Evolutionary conservation across 2,329 filamentous ascomycete genomes (phyloP), one percentile per base, ranked within the genome.

Genomic region (Tetracladium maxilliforme): DNA sequence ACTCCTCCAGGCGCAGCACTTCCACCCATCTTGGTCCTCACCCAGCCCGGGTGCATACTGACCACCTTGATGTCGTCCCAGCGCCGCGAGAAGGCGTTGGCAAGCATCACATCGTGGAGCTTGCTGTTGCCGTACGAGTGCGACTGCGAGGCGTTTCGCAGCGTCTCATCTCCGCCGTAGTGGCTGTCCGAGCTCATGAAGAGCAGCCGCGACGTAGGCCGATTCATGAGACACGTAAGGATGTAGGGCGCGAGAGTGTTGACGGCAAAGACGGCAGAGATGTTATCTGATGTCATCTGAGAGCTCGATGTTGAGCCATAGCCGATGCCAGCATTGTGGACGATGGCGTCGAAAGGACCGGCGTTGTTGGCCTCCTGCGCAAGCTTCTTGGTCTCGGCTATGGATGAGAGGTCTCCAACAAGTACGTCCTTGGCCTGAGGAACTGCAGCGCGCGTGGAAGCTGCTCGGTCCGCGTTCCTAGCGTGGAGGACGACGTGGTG

Each of bases 211-310:
- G 54, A 37, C 24, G 37, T 56, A 2, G 59, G 64, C 11, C 48
- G 51, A 3, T 51, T 39, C 42, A 70, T 56, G 7, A 65, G 39
- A 14, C 51, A 56, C 0, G 64, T 61, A 4, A 72, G 46, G 5
- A 71, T 49, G 33, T 70, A 72, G 1, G 67, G 66, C 10, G 67
- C 64, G 1, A 72, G 36, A 0, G 55, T 64, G 35, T 72, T 72
- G 22, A 70, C 62, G 1, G 61, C 54, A 23, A 68, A 62, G 2
- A 67, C 48, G 3, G 51, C 48, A 0, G 62, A 56, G 13, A 66
- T 20, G n/a, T 64, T 57, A 5, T 37, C 40, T 0, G 56, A 63
- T 10, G 41, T 47, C 29, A 55, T 56, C 26, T 38, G 44, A 31
- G 44, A 52, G 21, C 13, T 37, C 25, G 9, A 26, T 22, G 14